Conservation (phyloP, 176 grass and related monocot species). For the Canna indica region DNA sequence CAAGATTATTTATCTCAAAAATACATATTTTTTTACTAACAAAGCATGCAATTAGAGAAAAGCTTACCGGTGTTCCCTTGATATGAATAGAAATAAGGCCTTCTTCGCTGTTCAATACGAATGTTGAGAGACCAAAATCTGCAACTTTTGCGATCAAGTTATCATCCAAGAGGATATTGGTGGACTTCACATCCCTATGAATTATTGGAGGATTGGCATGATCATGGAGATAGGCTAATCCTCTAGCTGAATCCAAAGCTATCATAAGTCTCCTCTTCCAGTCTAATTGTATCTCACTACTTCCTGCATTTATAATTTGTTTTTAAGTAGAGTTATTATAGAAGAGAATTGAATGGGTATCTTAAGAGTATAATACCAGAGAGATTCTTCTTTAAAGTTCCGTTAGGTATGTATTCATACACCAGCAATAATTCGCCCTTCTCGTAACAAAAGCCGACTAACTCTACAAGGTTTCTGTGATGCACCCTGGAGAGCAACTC, state of each 20-base stretch:
- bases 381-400: slow-evolving; percentile 58
- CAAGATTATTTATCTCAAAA: too few relatives aligned
- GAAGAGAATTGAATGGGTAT: neutral
- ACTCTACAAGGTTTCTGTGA: slow-evolving; percentile 70
- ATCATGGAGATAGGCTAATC: slow-evolving; percentile 80
- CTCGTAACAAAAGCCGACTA: slow-evolving; percentile 80
- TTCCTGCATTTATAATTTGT: slow-evolving; percentile 25
- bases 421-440: slow-evolving; percentile 80
- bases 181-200: slow-evolving; percentile 89
- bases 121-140: slow-evolving; percentile 80
- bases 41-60: neutral
- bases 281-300: slow-evolving; percentile 41
- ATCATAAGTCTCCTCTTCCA: slow-evolving; percentile 73
- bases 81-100: slow-evolving; percentile 70
- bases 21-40: too few relatives aligned
- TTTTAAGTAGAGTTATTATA: neutral
- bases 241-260: slow-evolving; percentile 69
- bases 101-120: slow-evolving; percentile 40
- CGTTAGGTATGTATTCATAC: slow-evolving; percentile 77
- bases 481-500: slow-evolving; percentile 85
- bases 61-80: slow-evolving; percentile 70
- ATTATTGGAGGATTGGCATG: slow-evolving; percentile 76
- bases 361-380: slow-evolving; percentile 23
- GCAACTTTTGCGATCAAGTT: slow-evolving; percentile 68
- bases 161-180: slow-evolving; percentile 83